Percentiles rank a stretch among this genome's conserved stretches.
Conservation (phyloP, 2,329 filamentous ascomycete genomes). For the Ceratocystis alfenasii region DNA sequence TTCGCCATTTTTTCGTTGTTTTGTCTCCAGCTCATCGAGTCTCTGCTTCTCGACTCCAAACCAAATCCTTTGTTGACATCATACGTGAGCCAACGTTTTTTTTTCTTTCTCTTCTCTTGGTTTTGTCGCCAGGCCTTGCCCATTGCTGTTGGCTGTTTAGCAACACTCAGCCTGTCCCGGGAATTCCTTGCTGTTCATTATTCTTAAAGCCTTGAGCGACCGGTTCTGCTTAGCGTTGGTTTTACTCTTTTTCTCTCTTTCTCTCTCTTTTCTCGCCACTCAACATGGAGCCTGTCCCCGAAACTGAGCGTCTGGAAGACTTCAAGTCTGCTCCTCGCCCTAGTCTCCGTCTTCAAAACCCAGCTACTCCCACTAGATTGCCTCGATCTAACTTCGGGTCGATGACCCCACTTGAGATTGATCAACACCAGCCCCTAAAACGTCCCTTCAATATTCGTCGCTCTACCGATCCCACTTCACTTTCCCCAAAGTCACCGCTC, state of each 20-base stretch:
- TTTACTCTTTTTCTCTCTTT: neutral
- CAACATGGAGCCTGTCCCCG: conserved; percentile 54
- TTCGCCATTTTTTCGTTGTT: neutral
- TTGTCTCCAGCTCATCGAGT: no score
- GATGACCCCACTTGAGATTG: conserved; percentile 31
- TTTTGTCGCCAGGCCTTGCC: neutral
- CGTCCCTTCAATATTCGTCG: conserved; percentile 46
- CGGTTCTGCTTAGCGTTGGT: conserved; percentile 4
- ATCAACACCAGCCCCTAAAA: conserved; percentile 29
- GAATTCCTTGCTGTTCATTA: neutral
- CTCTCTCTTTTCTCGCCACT: conserved; percentile 9
- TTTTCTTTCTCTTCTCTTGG: neutral
- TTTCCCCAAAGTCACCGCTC: conserved; percentile 41
- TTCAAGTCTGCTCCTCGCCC: conserved; percentile 49
- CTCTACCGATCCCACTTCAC: conserved; percentile 45
- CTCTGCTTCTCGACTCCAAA: neutral
- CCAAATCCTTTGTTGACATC: neutral
- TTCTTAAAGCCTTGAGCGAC: neutral
- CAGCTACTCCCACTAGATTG: conserved; percentile 25
- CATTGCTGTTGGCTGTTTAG: neutral
- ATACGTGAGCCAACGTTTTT: conserved; percentile 6
- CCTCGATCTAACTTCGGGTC: conserved; percentile 18
- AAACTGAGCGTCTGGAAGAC: conserved; percentile 56
- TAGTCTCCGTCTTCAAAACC: conserved; percentile 38
- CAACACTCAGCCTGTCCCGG: neutral